phyloP scores from a whole-genome alignment of 257 asterid genomes.

The Salvia miltiorrhiza region DNA sequence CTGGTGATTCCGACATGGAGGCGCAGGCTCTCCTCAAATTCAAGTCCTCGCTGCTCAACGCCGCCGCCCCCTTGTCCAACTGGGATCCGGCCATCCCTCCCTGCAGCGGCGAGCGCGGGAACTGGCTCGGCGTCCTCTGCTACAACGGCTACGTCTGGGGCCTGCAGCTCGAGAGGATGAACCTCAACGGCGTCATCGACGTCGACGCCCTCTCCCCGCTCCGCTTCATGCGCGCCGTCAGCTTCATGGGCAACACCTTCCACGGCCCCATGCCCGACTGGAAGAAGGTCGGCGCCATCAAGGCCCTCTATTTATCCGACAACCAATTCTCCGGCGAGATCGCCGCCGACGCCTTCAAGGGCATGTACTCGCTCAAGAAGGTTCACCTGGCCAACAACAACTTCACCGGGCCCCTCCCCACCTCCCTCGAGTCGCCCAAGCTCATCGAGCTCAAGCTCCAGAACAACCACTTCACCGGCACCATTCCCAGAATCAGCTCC shows the following conservation, averaged over 20 bases:
- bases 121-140: slow-evolving; percentile 70
- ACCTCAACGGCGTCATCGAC: slow-evolving; percentile 58
- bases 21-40: slow-evolving; percentile 47
- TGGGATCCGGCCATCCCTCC: slow-evolving; percentile 58
- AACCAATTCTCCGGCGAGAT: slow-evolving; percentile 60
- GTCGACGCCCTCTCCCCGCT: slow-evolving; percentile 51
- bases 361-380: slow-evolving; percentile 71
- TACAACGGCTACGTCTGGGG: slow-evolving; percentile 56
- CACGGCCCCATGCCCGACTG: slow-evolving; percentile 80
- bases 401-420: slow-evolving; percentile 64
- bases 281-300: slow-evolving; percentile 66
- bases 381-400: slow-evolving; percentile 61
- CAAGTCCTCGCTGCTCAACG: slow-evolving; percentile 41
- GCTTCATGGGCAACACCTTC: slow-evolving; percentile 62
- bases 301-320: slow-evolving; percentile 56
- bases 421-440: slow-evolving; percentile 65
- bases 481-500: slow-evolving; percentile 50
- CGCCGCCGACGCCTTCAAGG: slow-evolving; percentile 52
- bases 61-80: slow-evolving; percentile 31
- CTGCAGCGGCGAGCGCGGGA: slow-evolving; percentile 40
- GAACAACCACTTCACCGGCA: slow-evolving; percentile 66
- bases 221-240: slow-evolving; percentile 46
- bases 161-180: slow-evolving; percentile 59
- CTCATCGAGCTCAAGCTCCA: slow-evolving; percentile 69
- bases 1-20: not conserved